Evolutionary conservation across 139 green algal genomes (phyloP), one percentile per base, ranked within the genome.

Genomic region (Auxenochlorella protothecoides): DNA sequence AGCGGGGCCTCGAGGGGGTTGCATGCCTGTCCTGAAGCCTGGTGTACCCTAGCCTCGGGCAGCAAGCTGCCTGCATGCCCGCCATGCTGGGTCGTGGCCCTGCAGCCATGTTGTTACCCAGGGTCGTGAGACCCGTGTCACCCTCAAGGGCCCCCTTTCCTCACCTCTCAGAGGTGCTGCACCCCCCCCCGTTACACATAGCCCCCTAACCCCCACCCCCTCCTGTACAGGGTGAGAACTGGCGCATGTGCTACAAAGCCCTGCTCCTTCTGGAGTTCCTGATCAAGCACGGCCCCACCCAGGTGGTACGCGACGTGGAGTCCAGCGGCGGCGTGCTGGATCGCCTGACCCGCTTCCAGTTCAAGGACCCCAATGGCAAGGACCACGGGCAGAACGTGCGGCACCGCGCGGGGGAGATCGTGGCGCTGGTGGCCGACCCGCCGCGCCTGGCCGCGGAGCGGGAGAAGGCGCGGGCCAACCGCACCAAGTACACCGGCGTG

Each of bases 211-310:
- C 62, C 62, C 62, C 12, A 9, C 62, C 6, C 62, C 57, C 27
- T 12, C 53, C 5, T 56, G 68, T 27, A 8, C 64, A 86, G 78
- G 87, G 79, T 9, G 88, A 96, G 44, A 89, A 92, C 75, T 97
- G 92, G 92, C 77, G 92, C 14, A 86, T 96, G 56, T 90, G 91
- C 59, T 97, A 97, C 83, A 97, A 97, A 79, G 86, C 86, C 5
- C 77, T 97, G 71, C 85, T 97, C 71, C 78, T 97, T 59, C 79
- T 96, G 56, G 92, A 97, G 74, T 91, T 86, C 81, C 79, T 97
- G 65, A 52, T 88, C 52, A 96, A 93, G 76, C 84, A 96, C 75
- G 91, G 91, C 0, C 91, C 91, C 6, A 79, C 76, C 74, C 79
- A 89, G 63, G 74, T 92, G 3, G 85, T 88, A 14, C 78, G 86